phyloP scores from a whole-genome alignment of 176 grass and related monocot species.

The Juncus inflexus region DNA sequence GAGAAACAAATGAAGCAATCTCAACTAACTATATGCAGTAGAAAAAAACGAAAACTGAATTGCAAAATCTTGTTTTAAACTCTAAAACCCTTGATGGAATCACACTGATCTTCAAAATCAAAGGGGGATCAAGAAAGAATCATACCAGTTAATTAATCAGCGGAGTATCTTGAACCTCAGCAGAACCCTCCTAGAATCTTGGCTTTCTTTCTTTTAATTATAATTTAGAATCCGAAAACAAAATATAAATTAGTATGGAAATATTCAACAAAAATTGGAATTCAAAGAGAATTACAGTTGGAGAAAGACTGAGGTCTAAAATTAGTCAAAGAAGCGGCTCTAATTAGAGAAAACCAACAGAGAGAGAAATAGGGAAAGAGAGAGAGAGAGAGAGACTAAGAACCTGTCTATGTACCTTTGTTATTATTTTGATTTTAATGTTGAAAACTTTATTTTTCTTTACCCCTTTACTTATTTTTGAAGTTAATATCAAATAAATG shows the following conservation, averaged over 20 bases:
- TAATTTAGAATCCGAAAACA: constrained; percentile 17
- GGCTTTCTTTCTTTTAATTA: not conserved
- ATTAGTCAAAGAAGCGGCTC: constrained; percentile 8
- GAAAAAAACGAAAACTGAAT: no score
- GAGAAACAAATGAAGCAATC: no score
- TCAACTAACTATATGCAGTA: no score
- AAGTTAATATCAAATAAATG: constrained; percentile 12
- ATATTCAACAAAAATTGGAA: constrained; percentile 3
- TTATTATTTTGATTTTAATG: not conserved
- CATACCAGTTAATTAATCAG: constrained; percentile 14
- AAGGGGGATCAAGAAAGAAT: not conserved
- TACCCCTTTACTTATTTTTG: not conserved
- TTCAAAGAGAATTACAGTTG: constrained; percentile 9
- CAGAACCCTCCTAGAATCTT: constrained; percentile 12
- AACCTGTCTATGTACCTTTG: constrained; percentile 7
- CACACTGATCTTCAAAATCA: not conserved
- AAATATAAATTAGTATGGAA: not conserved
- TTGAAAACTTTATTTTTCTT: constrained; percentile 2
- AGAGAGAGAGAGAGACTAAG: constrained; percentile 8
- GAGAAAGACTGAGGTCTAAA: constrained; percentile 9
- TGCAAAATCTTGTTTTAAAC: not conserved
- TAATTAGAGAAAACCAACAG: not conserved
- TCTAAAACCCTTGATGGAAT: not conserved
- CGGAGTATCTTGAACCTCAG: not conserved
- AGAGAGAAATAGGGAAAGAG: not conserved